These are phyloP conservation scores for Saccharomycopsis capsularis DNA, from an alignment of 805 yeast genomes.

Conservation along the genomic window DNA sequence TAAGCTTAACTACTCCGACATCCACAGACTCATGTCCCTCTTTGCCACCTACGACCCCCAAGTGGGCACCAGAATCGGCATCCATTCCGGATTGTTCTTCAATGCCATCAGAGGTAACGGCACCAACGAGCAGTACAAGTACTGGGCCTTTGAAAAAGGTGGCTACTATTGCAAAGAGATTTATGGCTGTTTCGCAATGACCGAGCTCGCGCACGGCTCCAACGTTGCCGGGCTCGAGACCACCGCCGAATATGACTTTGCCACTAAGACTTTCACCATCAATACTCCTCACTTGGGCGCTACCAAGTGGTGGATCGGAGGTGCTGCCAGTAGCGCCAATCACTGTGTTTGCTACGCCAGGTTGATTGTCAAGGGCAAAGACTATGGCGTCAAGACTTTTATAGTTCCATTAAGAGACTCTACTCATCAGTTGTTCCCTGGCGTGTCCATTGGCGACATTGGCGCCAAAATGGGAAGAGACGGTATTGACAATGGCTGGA, in stretches of 20 bases:
- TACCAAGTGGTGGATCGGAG: conserved; percentile 98
- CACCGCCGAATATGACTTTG: conserved; percentile 71
- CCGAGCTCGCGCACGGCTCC: conserved; percentile 89
- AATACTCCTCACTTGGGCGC: conserved; percentile 90
- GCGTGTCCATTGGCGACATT: conserved; percentile 82
- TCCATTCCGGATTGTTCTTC: conserved; percentile 80
- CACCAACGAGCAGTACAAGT: conserved; percentile 71
- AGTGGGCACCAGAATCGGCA: conserved; percentile 75
- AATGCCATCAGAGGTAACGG: conserved; percentile 83
- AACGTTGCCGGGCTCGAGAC: conserved; percentile 92
- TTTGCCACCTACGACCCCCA: conserved; percentile 71
- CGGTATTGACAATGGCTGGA: conserved; percentile 96
- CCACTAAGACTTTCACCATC: conserved; percentile 60
- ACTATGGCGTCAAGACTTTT: conserved; percentile 88
- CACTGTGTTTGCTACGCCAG: conserved; percentile 85
- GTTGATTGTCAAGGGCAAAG: conserved; percentile 71
- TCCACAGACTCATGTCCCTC: conserved; percentile 52
- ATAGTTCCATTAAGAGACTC: conserved; percentile 83
- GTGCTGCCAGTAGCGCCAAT: conserved; percentile 92
- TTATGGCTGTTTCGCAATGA: conserved; percentile 90
- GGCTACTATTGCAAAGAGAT: conserved; percentile 43
- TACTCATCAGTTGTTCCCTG: conserved; percentile 66
- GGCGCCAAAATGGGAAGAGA: conserved; percentile 96
- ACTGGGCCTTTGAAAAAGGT: conserved; percentile 73
- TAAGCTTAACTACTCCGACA: conserved; percentile 29